These are phyloP conservation scores for Pseudovirgaria hyperparasitica DNA, from an alignment of 2,329 filamentous ascomycete genomes.

Conservation along the genomic window DNA sequence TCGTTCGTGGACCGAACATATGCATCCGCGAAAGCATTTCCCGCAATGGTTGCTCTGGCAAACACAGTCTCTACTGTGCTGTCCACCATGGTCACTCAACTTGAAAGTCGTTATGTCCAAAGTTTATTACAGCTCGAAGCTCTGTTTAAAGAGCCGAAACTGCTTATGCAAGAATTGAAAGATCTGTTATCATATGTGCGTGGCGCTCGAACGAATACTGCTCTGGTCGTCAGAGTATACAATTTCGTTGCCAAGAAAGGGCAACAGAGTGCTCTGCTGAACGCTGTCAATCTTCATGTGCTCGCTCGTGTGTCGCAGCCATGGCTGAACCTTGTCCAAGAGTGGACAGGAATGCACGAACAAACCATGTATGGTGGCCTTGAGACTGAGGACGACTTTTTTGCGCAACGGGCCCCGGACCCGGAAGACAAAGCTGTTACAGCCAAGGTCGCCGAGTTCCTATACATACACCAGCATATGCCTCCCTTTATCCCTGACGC, in stretches of 20 bases:
- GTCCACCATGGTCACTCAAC: constrained; percentile 26
- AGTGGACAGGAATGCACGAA: constrained; percentile 59
- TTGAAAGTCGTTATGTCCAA: constrained; percentile 15
- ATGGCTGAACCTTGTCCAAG: constrained; percentile 54
- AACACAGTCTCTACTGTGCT: constrained; percentile 27
- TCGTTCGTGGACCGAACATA: constrained; percentile 25
- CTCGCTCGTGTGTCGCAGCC: constrained; percentile 49
- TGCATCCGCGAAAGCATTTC: constrained; percentile 18
- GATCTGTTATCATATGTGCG: constrained; percentile 34
- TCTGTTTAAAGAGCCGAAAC: constrained; percentile 30
- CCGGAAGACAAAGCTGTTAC: constrained; percentile 10
- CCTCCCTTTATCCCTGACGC: constrained; percentile 61
- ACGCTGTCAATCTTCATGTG: constrained; percentile 53
- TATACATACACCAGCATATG: constrained; percentile 52
- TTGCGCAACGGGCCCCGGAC: constrained; percentile 16
- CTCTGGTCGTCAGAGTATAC: constrained; percentile 25
- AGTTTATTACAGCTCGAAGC: constrained; percentile 30
- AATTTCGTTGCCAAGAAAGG: constrained; percentile 38
- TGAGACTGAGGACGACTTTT: constrained; percentile 13
- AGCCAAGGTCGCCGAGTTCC: constrained; percentile 43
- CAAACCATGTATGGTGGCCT: too few species aligned
- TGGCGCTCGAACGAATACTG: constrained; percentile 27
- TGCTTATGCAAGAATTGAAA: constrained; percentile 42
- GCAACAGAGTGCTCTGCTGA: constrained; percentile 48
- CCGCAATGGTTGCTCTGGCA: constrained; percentile 29